Conservation (phyloP, 768 basidiomycete species). For the Auricularia cornea region DNA sequence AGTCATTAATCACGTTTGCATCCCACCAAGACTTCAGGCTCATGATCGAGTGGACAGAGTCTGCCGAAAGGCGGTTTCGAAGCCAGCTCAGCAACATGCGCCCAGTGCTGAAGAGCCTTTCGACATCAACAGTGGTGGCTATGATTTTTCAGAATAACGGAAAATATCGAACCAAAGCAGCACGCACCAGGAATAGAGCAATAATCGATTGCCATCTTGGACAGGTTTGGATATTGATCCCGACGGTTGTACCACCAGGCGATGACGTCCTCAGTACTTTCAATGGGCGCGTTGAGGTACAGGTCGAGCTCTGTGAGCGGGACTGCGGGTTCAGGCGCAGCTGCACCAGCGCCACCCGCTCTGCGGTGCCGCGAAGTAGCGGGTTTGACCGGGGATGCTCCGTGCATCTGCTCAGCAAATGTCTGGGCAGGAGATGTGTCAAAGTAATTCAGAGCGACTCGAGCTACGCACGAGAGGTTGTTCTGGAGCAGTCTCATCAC, state of each 20-base stretch:
- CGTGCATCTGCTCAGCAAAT: neutral
- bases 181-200: slow-evolving; percentile 18
- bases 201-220: slow-evolving; percentile 4
- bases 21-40: neutral
- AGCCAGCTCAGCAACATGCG: slow-evolving; percentile 19
- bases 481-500: neutral
- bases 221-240: slow-evolving; percentile 17
- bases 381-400: neutral
- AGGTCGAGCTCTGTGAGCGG: slow-evolving; percentile 14
- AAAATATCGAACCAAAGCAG: neutral
- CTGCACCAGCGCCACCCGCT: too few species aligned
- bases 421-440: neutral
- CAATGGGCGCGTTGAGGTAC: slow-evolving; percentile 20
- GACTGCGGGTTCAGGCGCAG: neutral
- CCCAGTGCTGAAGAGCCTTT: slow-evolving; percentile 22
- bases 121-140: slow-evolving; percentile 24
- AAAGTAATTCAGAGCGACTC: neutral
- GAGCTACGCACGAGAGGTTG: neutral
- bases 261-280: slow-evolving; percentile 16
- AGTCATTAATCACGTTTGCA: neutral
- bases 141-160: neutral
- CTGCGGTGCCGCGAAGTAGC: neutral
- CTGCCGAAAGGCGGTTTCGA: slow-evolving; percentile 17
- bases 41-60: neutral
- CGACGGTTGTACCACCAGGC: slow-evolving; percentile 20